Evolutionary conservation across 495 filamentous ascomycete species (phyloP), one percentile per base, ranked within the genome.

Genomic region (Penicillium coffeae): DNA sequence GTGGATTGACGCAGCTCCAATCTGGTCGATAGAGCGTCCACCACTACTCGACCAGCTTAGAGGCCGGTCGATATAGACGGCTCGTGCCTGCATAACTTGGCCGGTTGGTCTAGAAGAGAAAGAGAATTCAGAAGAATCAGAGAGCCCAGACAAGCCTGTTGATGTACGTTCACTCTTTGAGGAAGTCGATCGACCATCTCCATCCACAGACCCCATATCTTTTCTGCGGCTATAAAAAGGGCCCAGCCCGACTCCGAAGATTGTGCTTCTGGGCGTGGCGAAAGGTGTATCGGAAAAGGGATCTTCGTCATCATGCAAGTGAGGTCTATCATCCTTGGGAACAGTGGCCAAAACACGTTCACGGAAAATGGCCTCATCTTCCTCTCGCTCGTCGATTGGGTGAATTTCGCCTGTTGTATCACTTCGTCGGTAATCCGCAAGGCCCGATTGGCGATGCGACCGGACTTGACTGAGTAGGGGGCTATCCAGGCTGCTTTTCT

Each of bases 321-420:
- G 32, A 3, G 32, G 47, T 16, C 30, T 52, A 21, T 56, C 50
- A 12, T 50, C 21, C 20, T 47, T 32, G 25, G 63, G 50, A 40
- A 63, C 54, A 1, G 51, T 56, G 13, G 60, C 45, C 57, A 66
- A 59, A 1, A 58, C 54, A 21, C 37, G 59, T 51, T 56, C 64
- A 43, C 44, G 56, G 45, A 48, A 60, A 45, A 47, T 47, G 4
- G 62, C 67, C 27, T 74, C 74, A 22, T 80, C 82, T 42, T 90
- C 88, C 34, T 95, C 90, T 5, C 70, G 73, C 64, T 89, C 85
- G n/a, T 82, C 74, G 60, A 89, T 88, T 3, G 81, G 77, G 50
- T 83, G 80, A 15, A 85, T 85, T 33, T 71, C 64, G 16, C 79
- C 76, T 22, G 72, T 67, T 4, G 65, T 66, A 19, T 74, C 71